A percentile compares a stretch with the other conserved stretches of the same genome.
These are phyloP conservation scores for Hypoxylon sp. DNA, from an alignment of 2,329 filamentous ascomycete genomes.

Conservation along the genomic window DNA sequence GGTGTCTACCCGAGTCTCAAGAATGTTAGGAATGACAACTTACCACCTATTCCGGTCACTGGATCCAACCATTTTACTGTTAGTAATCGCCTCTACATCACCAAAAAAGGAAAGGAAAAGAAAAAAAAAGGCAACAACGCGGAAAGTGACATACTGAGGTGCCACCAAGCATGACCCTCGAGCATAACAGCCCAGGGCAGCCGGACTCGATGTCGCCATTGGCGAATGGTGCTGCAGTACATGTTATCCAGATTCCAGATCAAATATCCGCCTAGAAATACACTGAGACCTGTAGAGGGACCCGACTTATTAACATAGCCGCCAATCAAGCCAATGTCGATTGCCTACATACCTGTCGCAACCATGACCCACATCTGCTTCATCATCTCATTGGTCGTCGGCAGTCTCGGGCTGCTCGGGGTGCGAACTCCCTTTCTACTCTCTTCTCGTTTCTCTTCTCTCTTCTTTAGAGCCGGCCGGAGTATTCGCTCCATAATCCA, in stretches of 20 bases:
- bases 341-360: constrained; percentile 64
- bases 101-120: background rate
- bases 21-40: constrained; percentile 13
- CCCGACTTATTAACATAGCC: constrained; percentile 50
- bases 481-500: constrained; percentile 76
- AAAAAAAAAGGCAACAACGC: background rate
- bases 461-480: constrained; percentile 62
- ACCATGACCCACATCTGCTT: constrained; percentile 84
- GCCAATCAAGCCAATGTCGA: constrained; percentile 19
- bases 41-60: constrained; percentile 79
- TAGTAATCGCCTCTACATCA: constrained; percentile 13
- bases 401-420: constrained; percentile 45
- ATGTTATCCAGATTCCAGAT: constrained; percentile 86
- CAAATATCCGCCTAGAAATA: constrained; percentile 81
- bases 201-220: constrained; percentile 76
- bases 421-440: constrained; percentile 60
- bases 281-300: constrained; percentile 66
- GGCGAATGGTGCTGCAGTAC: constrained; percentile 76
- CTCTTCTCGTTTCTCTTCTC: constrained; percentile 62
- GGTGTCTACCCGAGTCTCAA: no score
- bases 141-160: constrained; percentile 62
- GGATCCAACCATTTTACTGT: constrained; percentile 56
- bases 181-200: constrained; percentile 85
- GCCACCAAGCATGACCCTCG: constrained; percentile 73
- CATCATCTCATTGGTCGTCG: constrained; percentile 56